Base-by-base conservation (phyloP, 768 basidiomycete species). In the Termitomyces sp. region DNA sequence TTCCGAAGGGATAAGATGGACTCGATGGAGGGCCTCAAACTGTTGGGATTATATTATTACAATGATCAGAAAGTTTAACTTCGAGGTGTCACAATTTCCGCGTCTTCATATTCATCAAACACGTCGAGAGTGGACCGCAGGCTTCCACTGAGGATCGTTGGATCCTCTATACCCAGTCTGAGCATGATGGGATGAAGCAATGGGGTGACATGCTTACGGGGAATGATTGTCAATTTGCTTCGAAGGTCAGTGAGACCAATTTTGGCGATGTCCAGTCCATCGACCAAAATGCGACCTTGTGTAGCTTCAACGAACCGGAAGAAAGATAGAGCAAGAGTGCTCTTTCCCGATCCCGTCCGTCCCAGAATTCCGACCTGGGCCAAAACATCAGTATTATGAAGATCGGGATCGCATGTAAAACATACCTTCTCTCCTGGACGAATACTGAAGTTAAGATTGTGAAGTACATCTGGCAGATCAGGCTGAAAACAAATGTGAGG, bases 251-350 rank as follows among this genome's bases (percentile, higher is more conserved):
- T 89, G 36, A 95, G 74, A 20, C 93, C 93, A 54, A 95, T 83
- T 55, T 79, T 78, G 30, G 91, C 78, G 58, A 93, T 93, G 63
- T 95, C 89, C 12, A 91, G 48, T n/a, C 78, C 89, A 67, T 94
- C 93, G 37, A 95, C 78, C 4, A 83, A 44, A 53, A 94, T 93
- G 7, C 76, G 77, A 6, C 93, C 93, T 64, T 86, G 79, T 0
- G 84, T 85, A 1, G 93, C 86, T 67, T 95, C 92, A n/a, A 95
- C 91, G 65, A 93, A 91, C 24, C 90, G 82, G 83, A 91, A 91
- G 75, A 91, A 89, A 13, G 86, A 86, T 20, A 91, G 72, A 1
- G 90, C 89, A 18, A 87, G 76, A 1, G 91, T 92, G 64, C 87
- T 89, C 74, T 93, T 93, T 34, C 91, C 90, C 8, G 85, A 86